These are phyloP conservation scores for Bryopsis sp. DNA, from an alignment of 139 green algal species.

Conservation along the genomic window DNA sequence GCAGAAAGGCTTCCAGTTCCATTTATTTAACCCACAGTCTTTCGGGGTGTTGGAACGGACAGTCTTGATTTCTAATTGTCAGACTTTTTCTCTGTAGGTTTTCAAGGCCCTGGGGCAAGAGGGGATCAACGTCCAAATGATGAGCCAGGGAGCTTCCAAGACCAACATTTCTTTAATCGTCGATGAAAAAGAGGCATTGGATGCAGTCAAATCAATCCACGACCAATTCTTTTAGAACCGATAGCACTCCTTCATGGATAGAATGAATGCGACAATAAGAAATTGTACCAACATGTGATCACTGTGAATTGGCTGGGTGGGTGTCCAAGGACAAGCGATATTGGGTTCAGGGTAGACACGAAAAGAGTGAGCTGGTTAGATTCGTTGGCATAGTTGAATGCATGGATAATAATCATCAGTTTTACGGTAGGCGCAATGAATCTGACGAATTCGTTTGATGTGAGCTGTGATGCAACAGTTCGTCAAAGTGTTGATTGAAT, in stretches of 20 bases:
- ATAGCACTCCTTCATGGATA: too few relatives aligned
- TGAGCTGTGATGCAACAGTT: too few relatives aligned
- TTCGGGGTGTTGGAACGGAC: slow-evolving; percentile 35
- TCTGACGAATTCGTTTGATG: too few relatives aligned
- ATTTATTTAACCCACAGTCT: slow-evolving; percentile 17
- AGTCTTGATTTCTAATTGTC: slow-evolving; percentile 8
- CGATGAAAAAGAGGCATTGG: slow-evolving; percentile 32
- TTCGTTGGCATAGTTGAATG: too few relatives aligned
- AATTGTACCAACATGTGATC: slow-evolving; percentile 12
- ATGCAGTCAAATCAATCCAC: slow-evolving; percentile 57
- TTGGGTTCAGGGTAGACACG: too few relatives aligned
- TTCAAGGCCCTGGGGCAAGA: slow-evolving; percentile 40
- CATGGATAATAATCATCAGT: too few relatives aligned
- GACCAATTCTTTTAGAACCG: slow-evolving; percentile 63
- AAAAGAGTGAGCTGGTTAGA: too few relatives aligned
- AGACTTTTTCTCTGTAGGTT: slow-evolving; percentile 28
- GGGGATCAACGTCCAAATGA: slow-evolving; percentile 79
- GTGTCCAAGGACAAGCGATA: too few relatives aligned
- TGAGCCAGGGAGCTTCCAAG: slow-evolving; percentile 69
- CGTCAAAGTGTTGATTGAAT: too few relatives aligned
- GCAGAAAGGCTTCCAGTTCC: not conserved
- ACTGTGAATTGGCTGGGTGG: too few relatives aligned
- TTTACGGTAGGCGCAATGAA: too few relatives aligned
- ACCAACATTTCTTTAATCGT: slow-evolving; percentile 86
- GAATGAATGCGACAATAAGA: too few relatives aligned